Percentiles rank a stretch among this genome's conserved stretches.
Evolutionary conservation across 139 green algal species (phyloP).

Genomic region (Zygnema cylindricum): DNA sequence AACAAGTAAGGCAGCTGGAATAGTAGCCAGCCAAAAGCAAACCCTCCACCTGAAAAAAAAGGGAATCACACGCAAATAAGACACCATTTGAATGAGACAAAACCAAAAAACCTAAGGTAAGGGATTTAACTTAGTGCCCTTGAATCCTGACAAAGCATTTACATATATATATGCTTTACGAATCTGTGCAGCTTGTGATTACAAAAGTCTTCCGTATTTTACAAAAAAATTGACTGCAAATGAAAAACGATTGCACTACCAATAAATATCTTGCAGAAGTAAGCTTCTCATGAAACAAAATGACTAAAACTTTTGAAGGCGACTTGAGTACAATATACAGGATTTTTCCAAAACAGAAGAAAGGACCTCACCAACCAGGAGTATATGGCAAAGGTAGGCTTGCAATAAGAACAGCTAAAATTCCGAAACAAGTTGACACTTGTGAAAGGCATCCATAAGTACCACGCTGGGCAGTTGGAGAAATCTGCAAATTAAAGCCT

Average conservation of each 20-base stretch:
- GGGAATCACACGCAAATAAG: not conserved
- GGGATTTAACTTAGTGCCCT: no score
- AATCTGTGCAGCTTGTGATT: no score
- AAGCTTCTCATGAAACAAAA: not conserved
- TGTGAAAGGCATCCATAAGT: conserved; percentile 88
- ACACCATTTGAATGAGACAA: not conserved
- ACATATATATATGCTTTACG: no score
- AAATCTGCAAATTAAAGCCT: conserved; percentile 72
- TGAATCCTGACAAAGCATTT: no score
- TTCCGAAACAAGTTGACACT: conserved; percentile 90
- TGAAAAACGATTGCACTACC: not conserved
- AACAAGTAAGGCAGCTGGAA: conserved; percentile 73
- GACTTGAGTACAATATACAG: conserved; percentile 67
- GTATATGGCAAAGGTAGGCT: conserved; percentile 78
- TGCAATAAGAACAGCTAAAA: conserved; percentile 84
- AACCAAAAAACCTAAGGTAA: no score
- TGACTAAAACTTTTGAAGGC: conserved; percentile 49
- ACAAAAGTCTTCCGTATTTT: no score
- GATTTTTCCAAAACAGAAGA: not conserved
- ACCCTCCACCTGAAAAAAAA: conserved; percentile 53
- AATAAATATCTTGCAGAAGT: not conserved
- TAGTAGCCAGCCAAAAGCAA: conserved; percentile 70
- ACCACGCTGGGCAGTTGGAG: conserved; percentile 80
- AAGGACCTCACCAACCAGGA: conserved; percentile 65
- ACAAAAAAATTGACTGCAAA: not conserved